Percentiles rank a stretch among this genome's conserved stretches.
Conservation (phyloP, 495 filamentous ascomycete genomes). For the Pseudevernia furfuracea region DNA sequence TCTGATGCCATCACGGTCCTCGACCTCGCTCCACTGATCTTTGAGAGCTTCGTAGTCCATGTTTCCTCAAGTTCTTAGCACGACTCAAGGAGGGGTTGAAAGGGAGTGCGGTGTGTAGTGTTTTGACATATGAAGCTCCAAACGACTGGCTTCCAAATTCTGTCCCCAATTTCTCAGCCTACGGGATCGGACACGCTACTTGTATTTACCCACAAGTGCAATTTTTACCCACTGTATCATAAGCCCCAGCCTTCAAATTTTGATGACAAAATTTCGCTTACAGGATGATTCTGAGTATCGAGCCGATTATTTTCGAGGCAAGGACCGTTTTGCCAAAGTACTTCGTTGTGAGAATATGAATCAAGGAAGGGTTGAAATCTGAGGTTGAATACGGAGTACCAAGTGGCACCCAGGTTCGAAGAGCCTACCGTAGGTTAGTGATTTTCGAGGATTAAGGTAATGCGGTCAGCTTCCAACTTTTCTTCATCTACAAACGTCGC, state of each 20-base stretch:
- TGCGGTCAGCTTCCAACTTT: conserved; percentile 1
- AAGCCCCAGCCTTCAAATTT: neutral
- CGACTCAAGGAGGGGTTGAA: neutral
- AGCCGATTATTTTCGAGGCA: too few species aligned
- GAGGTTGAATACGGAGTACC: too few species aligned
- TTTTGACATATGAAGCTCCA: neutral
- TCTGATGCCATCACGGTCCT: conserved; percentile 93
- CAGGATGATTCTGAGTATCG: too few species aligned
- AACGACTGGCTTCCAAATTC: neutral
- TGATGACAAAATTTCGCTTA: neutral
- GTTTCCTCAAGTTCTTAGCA: conserved; percentile 22
- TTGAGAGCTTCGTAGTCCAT: conserved; percentile 81
- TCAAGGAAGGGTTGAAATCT: neutral
- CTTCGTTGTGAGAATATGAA: too few species aligned
- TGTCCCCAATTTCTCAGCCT: too few species aligned
- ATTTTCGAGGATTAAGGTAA: neutral
- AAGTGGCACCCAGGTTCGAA: too few species aligned
- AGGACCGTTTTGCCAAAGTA: too few species aligned
- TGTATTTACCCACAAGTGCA: too few species aligned
- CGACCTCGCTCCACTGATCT: conserved; percentile 94
- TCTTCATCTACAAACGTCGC: conserved; percentile 41
- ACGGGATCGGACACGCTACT: too few species aligned
- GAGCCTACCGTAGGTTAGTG: conserved; percentile 2
- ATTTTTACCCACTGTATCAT: too few species aligned
- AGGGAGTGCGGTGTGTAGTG: neutral